Base-by-base conservation (phyloP, 2,329 filamentous ascomycete genomes). In the Neofusicoccum kwambonambiense region DNA sequence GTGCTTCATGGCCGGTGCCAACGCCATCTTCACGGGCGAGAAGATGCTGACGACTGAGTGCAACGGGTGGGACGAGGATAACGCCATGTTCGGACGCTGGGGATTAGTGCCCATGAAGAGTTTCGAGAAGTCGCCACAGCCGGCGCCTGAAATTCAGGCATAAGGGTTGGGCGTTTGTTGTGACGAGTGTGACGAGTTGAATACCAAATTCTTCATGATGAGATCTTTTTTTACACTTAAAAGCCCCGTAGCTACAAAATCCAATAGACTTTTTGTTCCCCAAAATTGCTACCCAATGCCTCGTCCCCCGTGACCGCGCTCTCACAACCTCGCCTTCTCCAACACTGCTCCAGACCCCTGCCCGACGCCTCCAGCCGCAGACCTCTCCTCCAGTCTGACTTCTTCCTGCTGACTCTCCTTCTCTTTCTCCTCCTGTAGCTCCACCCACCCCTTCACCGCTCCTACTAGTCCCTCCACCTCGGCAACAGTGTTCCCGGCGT, bases 1-100 rank as follows among this genome's bases (percentile, higher is more conserved):
- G 69, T 96, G 92, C 78, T 97, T 96, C 80, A 89, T 91, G 86
- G 92, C 92, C 0, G 93, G 93, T 13, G 93, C 93, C 0, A 97
- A 97, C 72, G 93, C 93, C n/a, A 90, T 97, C 39, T 97, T 97
- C 75, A 97, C 93, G 0, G 93, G 93, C 8, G 93, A 97, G 81
- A 96, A 94, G 84, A 96, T 97, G 93, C 77, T 96, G 78, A 97
- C 93, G 4, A 97, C 93, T 0, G 91, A 93, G 65, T 96, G 92
- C 75, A 93, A 92, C 70, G 91, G 92, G 35, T 97, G 91, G 91
- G 92, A 95, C 68, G 91, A 96, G 78, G 93, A 97, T 73, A 88
- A 86, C 68, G 87, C 81, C 47, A 91, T 96, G 87, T 96, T 97
- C 79, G 86, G 88, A 2, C 85, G 87, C 60, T 96, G 92, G 90